phyloP scores from a whole-genome alignment of 768 basidiomycete species.

The Strobilomyces echinocephalus region DNA sequence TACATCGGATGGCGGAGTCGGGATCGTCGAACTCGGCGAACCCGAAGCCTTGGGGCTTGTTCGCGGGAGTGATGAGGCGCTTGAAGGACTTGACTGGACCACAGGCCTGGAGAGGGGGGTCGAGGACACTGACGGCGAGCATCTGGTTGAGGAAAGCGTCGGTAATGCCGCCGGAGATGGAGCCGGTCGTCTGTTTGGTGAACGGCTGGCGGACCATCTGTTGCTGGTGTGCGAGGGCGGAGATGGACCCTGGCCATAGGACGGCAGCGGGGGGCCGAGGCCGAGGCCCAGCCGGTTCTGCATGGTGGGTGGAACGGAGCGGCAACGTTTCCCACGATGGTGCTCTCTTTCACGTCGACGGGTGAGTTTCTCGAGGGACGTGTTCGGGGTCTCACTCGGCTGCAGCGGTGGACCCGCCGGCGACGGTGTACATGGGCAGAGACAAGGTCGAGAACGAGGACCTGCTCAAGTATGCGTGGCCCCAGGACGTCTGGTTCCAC shows the following conservation, averaged over 20 bases:
- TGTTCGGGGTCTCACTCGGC: neutral
- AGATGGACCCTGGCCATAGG: constrained; percentile 85
- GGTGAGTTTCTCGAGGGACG: no score
- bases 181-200: constrained; percentile 82
- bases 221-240: constrained; percentile 85
- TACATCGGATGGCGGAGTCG: constrained; percentile 78
- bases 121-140: constrained; percentile 53
- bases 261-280: constrained; percentile 81
- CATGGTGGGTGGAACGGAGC: constrained; percentile 35
- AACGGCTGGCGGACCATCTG: constrained; percentile 57
- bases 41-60: constrained; percentile 94
- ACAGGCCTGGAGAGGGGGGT: constrained; percentile 59
- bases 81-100: constrained; percentile 89
- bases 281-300: constrained; percentile 84
- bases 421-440: constrained; percentile 86
- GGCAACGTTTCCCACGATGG: constrained; percentile 41
- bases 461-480: constrained; percentile 87
- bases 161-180: constrained; percentile 89
- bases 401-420: constrained; percentile 58
- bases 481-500: constrained; percentile 90
- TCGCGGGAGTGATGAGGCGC: constrained; percentile 84
- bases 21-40: constrained; percentile 96
- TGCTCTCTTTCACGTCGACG: constrained; percentile 58
- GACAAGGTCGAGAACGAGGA: constrained; percentile 99
- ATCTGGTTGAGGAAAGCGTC: constrained; percentile 77